These are phyloP conservation scores for Podochytrium sp. DNA, from an alignment of 192 early-diverging fungal genomes.

Conservation along the genomic window DNA sequence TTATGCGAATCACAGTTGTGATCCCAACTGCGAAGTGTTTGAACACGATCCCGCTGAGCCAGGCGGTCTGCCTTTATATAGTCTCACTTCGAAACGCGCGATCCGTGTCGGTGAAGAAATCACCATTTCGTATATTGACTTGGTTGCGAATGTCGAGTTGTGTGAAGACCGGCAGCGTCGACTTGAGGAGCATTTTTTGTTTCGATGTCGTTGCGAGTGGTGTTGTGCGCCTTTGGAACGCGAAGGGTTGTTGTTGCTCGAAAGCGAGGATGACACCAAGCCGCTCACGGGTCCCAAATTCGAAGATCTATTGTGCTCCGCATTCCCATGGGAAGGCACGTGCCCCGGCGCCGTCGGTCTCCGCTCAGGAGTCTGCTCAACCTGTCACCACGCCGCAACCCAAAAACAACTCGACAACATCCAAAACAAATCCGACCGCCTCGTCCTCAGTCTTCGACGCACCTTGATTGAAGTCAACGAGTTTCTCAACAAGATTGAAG, in stretches of 20 bases:
- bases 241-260: neutral
- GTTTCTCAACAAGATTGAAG: slow-evolving; percentile 6
- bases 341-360: neutral
- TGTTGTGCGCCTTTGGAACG: slow-evolving; percentile 2
- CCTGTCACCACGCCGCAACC: neutral
- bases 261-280: neutral
- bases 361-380: neutral
- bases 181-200: slow-evolving; percentile 33
- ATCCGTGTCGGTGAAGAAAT: slow-evolving; percentile 29
- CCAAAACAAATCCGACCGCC: slow-evolving; percentile 9
- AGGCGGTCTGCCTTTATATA: neutral
- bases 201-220: slow-evolving; percentile 21
- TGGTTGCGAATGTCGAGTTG: slow-evolving; percentile 25
- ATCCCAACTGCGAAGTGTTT: slow-evolving; percentile 27
- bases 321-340: neutral
- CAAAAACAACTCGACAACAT: slow-evolving; percentile 20
- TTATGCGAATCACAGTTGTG: slow-evolving; percentile 29
- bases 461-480: slow-evolving; percentile 13
- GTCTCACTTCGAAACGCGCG: slow-evolving; percentile 17
- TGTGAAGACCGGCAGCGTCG: slow-evolving; percentile 25
- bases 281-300: neutral
- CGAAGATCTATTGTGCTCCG: slow-evolving; percentile 13
- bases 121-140: slow-evolving; percentile 33
- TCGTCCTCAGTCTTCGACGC: slow-evolving; percentile 1
- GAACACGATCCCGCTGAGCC: neutral